Evolutionary conservation across 768 basidiomycete species (phyloP).

Genomic region (Lentinula sp.): DNA sequence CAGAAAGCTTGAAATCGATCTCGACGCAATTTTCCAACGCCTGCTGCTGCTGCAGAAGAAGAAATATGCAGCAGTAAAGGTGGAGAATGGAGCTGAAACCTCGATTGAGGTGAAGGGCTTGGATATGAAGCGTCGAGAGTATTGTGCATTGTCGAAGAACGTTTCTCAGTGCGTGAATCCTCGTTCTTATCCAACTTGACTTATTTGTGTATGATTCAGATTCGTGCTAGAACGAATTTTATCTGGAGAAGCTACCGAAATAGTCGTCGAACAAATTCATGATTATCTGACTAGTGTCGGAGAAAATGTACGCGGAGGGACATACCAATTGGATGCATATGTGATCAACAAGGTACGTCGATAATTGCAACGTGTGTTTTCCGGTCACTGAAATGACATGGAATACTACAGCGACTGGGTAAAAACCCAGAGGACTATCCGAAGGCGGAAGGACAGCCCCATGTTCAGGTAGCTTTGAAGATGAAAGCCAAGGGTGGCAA

Average conservation of each 20-base stretch:
- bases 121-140: conserved; percentile 99
- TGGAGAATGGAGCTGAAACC: conserved; percentile 75
- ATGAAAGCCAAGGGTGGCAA: conserved; percentile 81
- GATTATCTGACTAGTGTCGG: conserved; percentile 79
- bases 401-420: conserved; percentile 66
- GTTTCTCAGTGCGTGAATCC: conserved; percentile 73
- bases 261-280: conserved; percentile 86
- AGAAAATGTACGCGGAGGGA: conserved; percentile 72
- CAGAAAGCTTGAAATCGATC: conserved; percentile 92
- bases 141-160: conserved; percentile 84
- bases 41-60: conserved; percentile 95
- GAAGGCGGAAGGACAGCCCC: conserved; percentile 90
- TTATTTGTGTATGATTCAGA: conserved; percentile 31
- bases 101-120: conserved; percentile 92
- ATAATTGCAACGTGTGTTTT: neutral
- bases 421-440: conserved; percentile 98
- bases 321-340: conserved; percentile 85
- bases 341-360: conserved; percentile 81
- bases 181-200: neutral
- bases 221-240: conserved; percentile 87
- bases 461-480: conserved; percentile 91
- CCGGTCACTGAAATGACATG: neutral
- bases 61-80: conserved; percentile 97
- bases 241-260: conserved; percentile 86
- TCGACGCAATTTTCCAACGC: conserved; percentile 91